Percentiles rank a stretch among this genome's conserved stretches.
Conservation (phyloP, 2,329 filamentous ascomycete genomes). For the Aspergillus sp. region DNA sequence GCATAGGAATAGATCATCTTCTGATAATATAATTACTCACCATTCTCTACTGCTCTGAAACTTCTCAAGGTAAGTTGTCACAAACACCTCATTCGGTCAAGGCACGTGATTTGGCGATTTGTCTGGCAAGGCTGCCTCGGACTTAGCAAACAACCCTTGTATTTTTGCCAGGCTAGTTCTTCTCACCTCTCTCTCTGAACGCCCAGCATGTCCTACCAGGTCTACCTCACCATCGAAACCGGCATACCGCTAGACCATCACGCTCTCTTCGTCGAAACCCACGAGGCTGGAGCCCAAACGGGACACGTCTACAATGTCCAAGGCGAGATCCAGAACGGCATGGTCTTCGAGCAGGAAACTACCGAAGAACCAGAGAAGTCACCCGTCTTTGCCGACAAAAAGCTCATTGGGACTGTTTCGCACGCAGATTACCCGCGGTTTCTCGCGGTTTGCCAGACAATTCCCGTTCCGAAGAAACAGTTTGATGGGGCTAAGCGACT, state of each 20-base stretch:
- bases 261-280: slow-evolving; percentile 21
- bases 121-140: not conserved
- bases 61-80: no score
- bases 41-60: no score
- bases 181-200: not conserved
- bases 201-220: slow-evolving; percentile 10
- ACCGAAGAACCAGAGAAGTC: slow-evolving; percentile 12
- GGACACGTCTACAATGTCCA: slow-evolving; percentile 22
- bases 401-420: slow-evolving; percentile 13
- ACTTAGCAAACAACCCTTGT: not conserved
- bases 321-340: slow-evolving; percentile 25
- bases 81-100: not conserved
- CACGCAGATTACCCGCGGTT: slow-evolving; percentile 13
- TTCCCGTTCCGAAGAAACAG: slow-evolving; percentile 23
- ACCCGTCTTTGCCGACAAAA: slow-evolving; percentile 8
- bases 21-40: no score
- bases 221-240: slow-evolving; percentile 12
- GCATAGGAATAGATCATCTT: no score
- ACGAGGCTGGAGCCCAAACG: slow-evolving; percentile 7
- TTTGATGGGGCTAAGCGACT: slow-evolving; percentile 20
- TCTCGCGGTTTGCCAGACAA: slow-evolving; percentile 11
- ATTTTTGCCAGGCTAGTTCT: not conserved
- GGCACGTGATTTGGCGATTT: not conserved
- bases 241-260: slow-evolving; percentile 20
- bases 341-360: slow-evolving; percentile 16